Conservation (phyloP, 2,329 filamentous ascomycete genomes). For the Talaromyces sp. region DNA sequence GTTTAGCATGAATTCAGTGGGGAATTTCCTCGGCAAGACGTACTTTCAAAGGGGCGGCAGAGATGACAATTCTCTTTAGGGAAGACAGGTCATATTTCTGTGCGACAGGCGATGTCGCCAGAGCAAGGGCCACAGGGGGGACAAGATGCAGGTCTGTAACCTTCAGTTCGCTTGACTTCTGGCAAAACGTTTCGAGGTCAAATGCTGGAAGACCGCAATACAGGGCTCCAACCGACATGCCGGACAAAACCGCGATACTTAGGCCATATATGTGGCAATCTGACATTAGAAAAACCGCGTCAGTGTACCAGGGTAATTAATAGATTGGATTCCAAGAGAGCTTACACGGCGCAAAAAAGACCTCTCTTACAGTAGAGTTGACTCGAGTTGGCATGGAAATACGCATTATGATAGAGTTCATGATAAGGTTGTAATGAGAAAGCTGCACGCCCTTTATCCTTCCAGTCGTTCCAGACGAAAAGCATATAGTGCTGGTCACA, state of each 20-base stretch:
- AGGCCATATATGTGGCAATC: constrained; percentile 20
- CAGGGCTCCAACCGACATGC: constrained; percentile 18
- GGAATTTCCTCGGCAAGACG: neutral
- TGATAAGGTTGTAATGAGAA: constrained; percentile 70
- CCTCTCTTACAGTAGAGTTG: constrained; percentile 16
- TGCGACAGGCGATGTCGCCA: constrained; percentile 11
- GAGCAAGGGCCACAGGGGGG: constrained; percentile 16
- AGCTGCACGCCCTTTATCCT: constrained; percentile 81
- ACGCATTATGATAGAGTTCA: constrained; percentile 50
- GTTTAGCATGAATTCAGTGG: neutral
- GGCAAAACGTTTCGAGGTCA: constrained; percentile 16
- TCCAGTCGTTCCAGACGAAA: constrained; percentile 79
- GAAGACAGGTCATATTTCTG: constrained; percentile 15
- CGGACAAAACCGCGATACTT: constrained; percentile 12
- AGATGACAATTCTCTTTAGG: constrained; percentile 16
- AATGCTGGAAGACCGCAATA: constrained; percentile 15
- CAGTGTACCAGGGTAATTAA: neutral
- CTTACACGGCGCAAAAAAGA: constrained; percentile 19
- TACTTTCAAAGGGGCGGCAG: constrained; percentile 18
- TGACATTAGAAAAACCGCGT: neutral
- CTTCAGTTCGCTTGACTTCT: constrained; percentile 15
- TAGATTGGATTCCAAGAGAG: neutral
- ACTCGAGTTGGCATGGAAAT: constrained; percentile 14
- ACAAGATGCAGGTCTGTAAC: constrained; percentile 19
- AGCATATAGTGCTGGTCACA: constrained; percentile 34